Conservation (phyloP, 2,329 filamentous ascomycete species). For the Botryotinia narcissicola region DNA sequence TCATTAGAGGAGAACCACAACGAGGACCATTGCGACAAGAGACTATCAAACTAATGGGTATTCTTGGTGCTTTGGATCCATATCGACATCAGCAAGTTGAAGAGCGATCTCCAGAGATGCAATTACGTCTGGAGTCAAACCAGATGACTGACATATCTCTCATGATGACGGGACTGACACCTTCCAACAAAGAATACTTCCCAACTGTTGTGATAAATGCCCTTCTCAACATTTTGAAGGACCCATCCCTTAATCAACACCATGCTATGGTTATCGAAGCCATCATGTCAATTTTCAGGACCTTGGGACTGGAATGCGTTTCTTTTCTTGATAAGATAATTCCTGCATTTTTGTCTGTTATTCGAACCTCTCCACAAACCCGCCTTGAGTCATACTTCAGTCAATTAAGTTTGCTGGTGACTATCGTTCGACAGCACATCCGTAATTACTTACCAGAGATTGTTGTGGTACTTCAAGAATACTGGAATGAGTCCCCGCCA, state of each 20-base stretch:
- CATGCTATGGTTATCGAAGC: constrained; percentile 94
- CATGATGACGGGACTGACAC: constrained; percentile 96
- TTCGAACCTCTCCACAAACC: constrained; percentile 72
- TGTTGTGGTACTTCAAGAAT: constrained; percentile 81
- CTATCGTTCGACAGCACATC: constrained; percentile 95
- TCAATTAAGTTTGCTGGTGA: constrained; percentile 87
- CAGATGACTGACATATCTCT: constrained; percentile 88
- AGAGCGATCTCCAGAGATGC: constrained; percentile 80
- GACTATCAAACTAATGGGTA: constrained; percentile 95
- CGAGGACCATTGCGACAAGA: constrained; percentile 83
- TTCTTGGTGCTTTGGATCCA: constrained; percentile 89
- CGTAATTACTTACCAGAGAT: constrained; percentile 86
- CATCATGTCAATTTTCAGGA: constrained; percentile 98
- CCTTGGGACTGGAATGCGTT: constrained; percentile 91
- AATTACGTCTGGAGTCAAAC: constrained; percentile 60
- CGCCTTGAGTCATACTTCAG: constrained; percentile 96
- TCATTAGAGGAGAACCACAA: constrained; percentile 86
- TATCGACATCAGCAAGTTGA: constrained; percentile 96
- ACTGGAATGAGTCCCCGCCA: constrained; percentile 78
- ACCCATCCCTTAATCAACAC: constrained; percentile 83
- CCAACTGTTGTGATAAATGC: constrained; percentile 98
- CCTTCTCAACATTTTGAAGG: constrained; percentile 85
- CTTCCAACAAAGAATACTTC: constrained; percentile 97
- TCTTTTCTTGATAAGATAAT: constrained; percentile 92
- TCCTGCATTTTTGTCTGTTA: constrained; percentile 87